Percentiles rank a stretch among this genome's conserved stretches.
Evolutionary conservation across 257 asterid species (phyloP).

Genomic region (Eucommia ulmoides): DNA sequence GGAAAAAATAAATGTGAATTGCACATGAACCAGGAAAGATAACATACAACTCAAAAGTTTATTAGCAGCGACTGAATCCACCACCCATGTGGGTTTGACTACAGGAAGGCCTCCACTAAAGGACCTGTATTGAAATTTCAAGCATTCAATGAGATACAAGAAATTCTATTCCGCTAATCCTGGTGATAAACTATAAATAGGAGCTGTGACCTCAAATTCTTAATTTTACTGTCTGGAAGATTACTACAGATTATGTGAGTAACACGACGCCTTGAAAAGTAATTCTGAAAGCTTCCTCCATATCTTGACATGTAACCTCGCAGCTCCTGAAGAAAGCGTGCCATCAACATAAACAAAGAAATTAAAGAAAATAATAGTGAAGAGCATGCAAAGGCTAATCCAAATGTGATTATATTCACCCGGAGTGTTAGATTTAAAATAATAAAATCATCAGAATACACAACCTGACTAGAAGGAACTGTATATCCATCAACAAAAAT

Average conservation of each 20-base stretch:
- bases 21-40: neutral
- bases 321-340: conserved; percentile 52
- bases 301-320: conserved; percentile 76
- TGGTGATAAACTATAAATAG: conserved; percentile 7
- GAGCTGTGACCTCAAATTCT: conserved; percentile 69
- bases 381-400: conserved; percentile 1
- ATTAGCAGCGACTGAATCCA: conserved; percentile 77
- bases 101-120: conserved; percentile 96
- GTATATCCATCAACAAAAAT: conserved; percentile 98
- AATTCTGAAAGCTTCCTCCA: conserved; percentile 86
- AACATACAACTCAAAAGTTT: conserved; percentile 81
- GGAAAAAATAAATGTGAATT: no score
- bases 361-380: neutral
- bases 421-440: conserved; percentile 2
- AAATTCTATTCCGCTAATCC: conserved; percentile 8
- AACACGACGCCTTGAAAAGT: conserved; percentile 73
- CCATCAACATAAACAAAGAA: neutral
- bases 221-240: conserved; percentile 90
- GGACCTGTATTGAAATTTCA: conserved; percentile 36
- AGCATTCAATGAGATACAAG: conserved; percentile 9
- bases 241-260: conserved; percentile 92
- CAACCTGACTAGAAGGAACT: conserved; percentile 89
- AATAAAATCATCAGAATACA: conserved; percentile 3
- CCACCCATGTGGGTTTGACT: conserved; percentile 84
- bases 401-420: conserved; percentile 2